Conservation (phyloP, 1,284 basidiomycete species). For the Coniophora puteana region DNA sequence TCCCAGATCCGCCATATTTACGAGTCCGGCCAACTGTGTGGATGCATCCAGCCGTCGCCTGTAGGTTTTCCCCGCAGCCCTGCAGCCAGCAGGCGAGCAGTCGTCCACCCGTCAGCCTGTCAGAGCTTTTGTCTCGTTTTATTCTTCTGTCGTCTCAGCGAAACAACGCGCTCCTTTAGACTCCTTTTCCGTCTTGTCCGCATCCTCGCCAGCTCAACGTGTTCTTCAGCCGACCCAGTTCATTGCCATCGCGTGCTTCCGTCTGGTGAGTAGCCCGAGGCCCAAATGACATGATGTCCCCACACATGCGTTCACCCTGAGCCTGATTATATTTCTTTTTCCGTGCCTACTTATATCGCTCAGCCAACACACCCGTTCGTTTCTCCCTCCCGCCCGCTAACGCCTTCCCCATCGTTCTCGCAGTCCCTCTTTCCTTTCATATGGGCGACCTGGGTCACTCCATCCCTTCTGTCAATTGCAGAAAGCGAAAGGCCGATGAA, state of each 20-base stretch:
- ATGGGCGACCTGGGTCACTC: constrained; percentile 29
- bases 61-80: too few relatives aligned
- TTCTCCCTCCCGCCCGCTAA: constrained; percentile 15
- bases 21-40: constrained; percentile 25
- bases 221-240: too few relatives aligned
- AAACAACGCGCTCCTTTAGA: too few relatives aligned
- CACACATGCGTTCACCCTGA: constrained; percentile 30
- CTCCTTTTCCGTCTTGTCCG: too few relatives aligned
- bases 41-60: too few relatives aligned
- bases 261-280: constrained; percentile 20
- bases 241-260: constrained; percentile 15
- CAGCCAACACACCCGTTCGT: constrained; percentile 6
- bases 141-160: neutral
- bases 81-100: too few relatives aligned
- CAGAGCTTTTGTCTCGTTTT: neutral
- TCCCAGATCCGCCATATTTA: constrained; percentile 19
- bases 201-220: neutral
- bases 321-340: constrained; percentile 20
- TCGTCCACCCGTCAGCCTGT: too few relatives aligned
- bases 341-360: constrained; percentile 23
- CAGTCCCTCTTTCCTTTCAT: constrained; percentile 4
- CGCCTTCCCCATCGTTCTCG: constrained; percentile 3
- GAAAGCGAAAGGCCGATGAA: constrained; percentile 25
- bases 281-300: constrained; percentile 24
- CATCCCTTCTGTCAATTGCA: constrained; percentile 26